Base-by-base conservation (phyloP, 352 stramenopile genomes). In the Globisporangium heterothallicum region DNA sequence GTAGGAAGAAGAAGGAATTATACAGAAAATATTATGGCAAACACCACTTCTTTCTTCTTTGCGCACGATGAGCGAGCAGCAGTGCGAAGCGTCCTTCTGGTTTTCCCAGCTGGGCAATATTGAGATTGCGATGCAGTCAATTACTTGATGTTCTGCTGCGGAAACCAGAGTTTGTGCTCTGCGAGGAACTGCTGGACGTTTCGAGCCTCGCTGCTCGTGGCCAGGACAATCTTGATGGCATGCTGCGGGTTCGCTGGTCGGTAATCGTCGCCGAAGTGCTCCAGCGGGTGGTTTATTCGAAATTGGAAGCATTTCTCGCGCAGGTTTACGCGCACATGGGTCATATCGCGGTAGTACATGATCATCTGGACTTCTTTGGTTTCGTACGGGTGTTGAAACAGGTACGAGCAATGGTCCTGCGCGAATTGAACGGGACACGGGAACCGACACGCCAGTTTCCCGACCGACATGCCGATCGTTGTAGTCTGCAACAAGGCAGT, bases 301-400 rank as follows among this genome's bases (percentile, higher is more conserved):
- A 89, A 89, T 5, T 61, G 61, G 45, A 87, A 73, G 43, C 59
- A 67, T 22, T 63, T 55, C 16, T 84, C 74, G 38, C 56, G 45
- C 8, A 67, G 22, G n/a, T 54, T 63, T n/a, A 86, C 42, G 44
- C 63, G 66, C 3, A 66, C 50, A 18, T 84, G 62, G 45, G 60
- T 36, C 76, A 89, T 87, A 43, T 89, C 74, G 29, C 70, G 74
- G 57, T 86, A 85, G 66, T 73, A 87, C 74, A 87, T 89, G 56
- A 86, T 47, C 75, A 88, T 89, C 12, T 76, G 53, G 32, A 89
- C 64, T 47, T 87, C 76, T 26, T 82, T 84, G 34, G 73, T 32
- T 41, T 74, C 67, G 21, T 83, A 87, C 19, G 78, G 74, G n/a
- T 89, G 76, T 60, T 86, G 78, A 34, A 87, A 89, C 36, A 89